phyloP scores from a whole-genome alignment of 2,329 filamentous ascomycete species.

The Raffaelea ambrosiae region DNA sequence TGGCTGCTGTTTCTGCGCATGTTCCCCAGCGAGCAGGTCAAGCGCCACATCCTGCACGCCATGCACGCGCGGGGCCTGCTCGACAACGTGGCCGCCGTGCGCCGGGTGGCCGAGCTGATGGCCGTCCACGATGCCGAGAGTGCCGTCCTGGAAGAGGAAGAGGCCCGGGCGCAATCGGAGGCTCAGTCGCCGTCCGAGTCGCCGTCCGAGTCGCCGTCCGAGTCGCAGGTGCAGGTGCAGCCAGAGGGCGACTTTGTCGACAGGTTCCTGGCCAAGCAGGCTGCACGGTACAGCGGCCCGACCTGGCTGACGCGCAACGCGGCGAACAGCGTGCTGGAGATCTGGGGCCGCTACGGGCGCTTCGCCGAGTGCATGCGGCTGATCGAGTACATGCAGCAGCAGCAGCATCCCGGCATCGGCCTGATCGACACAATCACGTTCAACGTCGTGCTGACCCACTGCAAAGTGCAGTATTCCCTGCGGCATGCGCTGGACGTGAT shows the following conservation, averaged over 20 bases:
- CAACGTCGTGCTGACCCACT: constrained; percentile 23
- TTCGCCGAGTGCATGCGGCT: constrained; percentile 20
- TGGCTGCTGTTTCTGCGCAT: constrained; percentile 42
- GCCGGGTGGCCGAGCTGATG: constrained; percentile 32
- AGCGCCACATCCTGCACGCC: constrained; percentile 33
- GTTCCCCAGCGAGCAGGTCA: constrained; percentile 50
- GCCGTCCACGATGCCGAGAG: constrained; percentile 33
- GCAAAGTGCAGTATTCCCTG: constrained; percentile 15
- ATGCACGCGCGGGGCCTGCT: constrained; percentile 39
- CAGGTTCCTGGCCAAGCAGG: constrained; percentile 30
- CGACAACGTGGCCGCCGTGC: constrained; percentile 24
- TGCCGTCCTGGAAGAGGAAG: not conserved
- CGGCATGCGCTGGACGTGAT: constrained; percentile 15
- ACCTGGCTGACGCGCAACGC: constrained; percentile 33
- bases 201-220: no score
- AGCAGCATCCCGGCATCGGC: constrained; percentile 3
- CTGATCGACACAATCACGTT: constrained; percentile 23
- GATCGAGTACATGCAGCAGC: constrained; percentile 20
- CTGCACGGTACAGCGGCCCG: constrained; percentile 35
- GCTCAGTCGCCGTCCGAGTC: no score
- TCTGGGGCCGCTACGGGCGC: constrained; percentile 31
- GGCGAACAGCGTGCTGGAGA: constrained; percentile 29
- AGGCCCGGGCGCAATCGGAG: constrained; percentile 3
- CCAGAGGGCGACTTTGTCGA: constrained; percentile 13
- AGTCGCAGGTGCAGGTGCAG: no score